These are phyloP conservation scores for Starmerella cellae DNA, from an alignment of 805 yeast species.

Conservation along the genomic window DNA sequence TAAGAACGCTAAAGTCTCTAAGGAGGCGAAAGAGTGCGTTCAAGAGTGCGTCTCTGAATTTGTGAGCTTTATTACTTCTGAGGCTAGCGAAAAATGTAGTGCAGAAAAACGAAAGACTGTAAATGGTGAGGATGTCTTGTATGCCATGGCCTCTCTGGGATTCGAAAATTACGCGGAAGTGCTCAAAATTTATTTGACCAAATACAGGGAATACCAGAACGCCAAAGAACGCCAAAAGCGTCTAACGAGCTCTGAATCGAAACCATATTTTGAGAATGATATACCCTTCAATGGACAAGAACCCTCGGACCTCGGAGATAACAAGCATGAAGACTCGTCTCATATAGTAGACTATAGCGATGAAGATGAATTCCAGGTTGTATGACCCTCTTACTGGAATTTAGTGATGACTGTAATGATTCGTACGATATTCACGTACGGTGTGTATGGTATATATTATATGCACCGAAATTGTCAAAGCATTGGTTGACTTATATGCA, in stretches of 20 bases:
- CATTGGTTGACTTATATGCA: too few species aligned
- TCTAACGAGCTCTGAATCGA: background rate
- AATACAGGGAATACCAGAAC: constrained; percentile 38
- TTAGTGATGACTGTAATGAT: background rate
- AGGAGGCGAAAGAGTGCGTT: constrained; percentile 66
- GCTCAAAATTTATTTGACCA: constrained; percentile 52
- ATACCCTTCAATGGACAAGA: background rate
- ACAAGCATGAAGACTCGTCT: constrained; percentile 6
- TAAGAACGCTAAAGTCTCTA: constrained; percentile 57
- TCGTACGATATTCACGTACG: too few species aligned
- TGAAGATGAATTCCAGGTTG: constrained; percentile 15
- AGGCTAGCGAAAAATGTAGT: constrained; percentile 47
- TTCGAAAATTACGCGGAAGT: constrained; percentile 61
- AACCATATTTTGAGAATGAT: background rate
- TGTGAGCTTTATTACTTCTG: constrained; percentile 54
- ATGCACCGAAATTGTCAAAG: too few species aligned
- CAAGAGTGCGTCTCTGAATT: constrained; percentile 61
- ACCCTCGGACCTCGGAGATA: background rate
- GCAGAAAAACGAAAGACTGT: constrained; percentile 57
- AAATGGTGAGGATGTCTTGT: constrained; percentile 55
- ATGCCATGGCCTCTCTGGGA: constrained; percentile 51
- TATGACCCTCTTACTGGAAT: background rate
- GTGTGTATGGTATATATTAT: too few species aligned
- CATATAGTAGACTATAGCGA: constrained; percentile 10
- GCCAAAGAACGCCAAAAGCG: constrained; percentile 20